Evolutionary conservation across 2,329 filamentous ascomycete genomes (phyloP).

Genomic region (Colletotrichum graminicola): DNA sequence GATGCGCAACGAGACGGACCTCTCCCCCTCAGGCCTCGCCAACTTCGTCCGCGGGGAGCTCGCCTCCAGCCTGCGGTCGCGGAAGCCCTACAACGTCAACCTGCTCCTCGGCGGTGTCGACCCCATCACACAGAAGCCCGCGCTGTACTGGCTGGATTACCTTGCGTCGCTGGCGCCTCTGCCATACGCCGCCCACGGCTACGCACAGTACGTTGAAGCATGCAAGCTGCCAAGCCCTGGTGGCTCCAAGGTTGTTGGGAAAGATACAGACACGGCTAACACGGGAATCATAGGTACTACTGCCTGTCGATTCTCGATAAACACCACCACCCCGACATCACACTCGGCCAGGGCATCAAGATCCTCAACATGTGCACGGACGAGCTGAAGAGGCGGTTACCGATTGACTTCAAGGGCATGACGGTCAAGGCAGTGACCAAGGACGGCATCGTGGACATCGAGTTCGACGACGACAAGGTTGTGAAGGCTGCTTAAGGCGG

Average conservation of each 20-base stretch:
- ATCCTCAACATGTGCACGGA: constrained; percentile 95
- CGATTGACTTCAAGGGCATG: constrained; percentile 99
- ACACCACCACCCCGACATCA: constrained; percentile 96
- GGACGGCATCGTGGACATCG: constrained; percentile 87
- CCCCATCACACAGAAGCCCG: constrained; percentile 89
- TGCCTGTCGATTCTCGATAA: constrained; percentile 98
- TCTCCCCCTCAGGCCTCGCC: constrained; percentile 89
- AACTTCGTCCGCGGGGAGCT: constrained; percentile 96
- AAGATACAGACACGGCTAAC: constrained; percentile 44
- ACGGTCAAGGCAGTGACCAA: constrained; percentile 94
- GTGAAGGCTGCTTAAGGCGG: constrained; percentile 69
- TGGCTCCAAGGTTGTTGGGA: neutral
- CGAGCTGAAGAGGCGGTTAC: constrained; percentile 95
- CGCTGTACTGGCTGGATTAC: constrained; percentile 97
- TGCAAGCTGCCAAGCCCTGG: constrained; percentile 37
- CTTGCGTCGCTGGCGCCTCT: constrained; percentile 88
- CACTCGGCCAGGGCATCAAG: constrained; percentile 89
- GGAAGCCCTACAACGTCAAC: constrained; percentile 97
- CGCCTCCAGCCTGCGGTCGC: constrained; percentile 88
- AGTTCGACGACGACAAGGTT: constrained; percentile 85
- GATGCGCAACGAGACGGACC: constrained; percentile 96
- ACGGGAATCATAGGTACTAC: constrained; percentile 77
- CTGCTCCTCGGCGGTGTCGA: constrained; percentile 94
- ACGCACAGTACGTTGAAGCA: constrained; percentile 81
- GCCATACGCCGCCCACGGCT: constrained; percentile 97